Evolutionary conservation across 1,139 yeast species (phyloP), one percentile per base, ranked within the genome.

Genomic region (Blastobotrys apis): DNA sequence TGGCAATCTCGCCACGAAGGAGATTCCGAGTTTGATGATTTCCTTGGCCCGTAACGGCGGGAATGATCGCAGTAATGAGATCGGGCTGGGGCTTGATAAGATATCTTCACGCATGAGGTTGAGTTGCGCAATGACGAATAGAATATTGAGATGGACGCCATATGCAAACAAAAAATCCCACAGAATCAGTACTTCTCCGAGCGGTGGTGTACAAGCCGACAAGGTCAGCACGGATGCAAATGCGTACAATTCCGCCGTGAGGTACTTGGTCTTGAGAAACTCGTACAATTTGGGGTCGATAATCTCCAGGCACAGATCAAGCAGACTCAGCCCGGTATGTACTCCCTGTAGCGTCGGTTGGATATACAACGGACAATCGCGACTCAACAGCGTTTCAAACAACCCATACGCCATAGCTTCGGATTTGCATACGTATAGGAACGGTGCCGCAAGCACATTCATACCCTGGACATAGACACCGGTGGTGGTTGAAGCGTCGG

Each of bases 161-260:
- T 86, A 88, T 2, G 97, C 95, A 63, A 88, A 83, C 57, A 87
- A 66, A 53, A 87, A 84, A 62, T 88, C 97, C 97, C 97, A 88
- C 22, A 88, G 69, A 45, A 80, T 75, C 37, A 88, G 66, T 0
- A 85, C 87, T 51, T 88, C 85, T 22, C 72, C 68, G 41, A 90
- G 67, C 0, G 96, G 94, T 8, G 95, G 95, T 2, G 95, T 87
- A 58, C 95, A 86, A 4, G 96, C 94, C 47, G 94, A 81, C 40
- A 90, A 68, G 0, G 97, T 88, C 51, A 90, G 68, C 0, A 88
- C 86, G 1, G 94, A 81, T 0, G 97, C 94, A 56, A 88, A 81
- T 0, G 95, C 96, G 62, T 87, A 88, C 29, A 88, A 80, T 58
- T 88, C 88, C 0, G 96, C 90, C 39, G 83, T 80, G 47, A 77